A percentile compares a stretch with the other conserved stretches of the same genome.
phyloP scores from a whole-genome alignment of 208 protist species.

The Trypanosomatidae sp. region DNA sequence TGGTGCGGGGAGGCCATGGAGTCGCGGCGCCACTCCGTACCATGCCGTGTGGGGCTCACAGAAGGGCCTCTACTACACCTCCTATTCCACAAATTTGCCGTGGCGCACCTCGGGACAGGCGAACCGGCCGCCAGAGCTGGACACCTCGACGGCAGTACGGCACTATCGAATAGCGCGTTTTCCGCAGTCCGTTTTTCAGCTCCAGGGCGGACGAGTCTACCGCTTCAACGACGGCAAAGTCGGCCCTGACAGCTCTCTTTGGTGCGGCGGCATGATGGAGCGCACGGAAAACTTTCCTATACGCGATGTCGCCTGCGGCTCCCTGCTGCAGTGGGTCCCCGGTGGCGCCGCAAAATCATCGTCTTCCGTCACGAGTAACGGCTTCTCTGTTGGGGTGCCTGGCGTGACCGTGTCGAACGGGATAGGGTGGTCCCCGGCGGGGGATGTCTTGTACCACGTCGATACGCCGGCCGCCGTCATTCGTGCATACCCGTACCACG shows the following conservation, averaged over 20 bases:
- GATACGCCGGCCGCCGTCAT: conserved; percentile 18
- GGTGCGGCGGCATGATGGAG: conserved; percentile 28
- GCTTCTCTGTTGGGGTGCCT: conserved; percentile 12
- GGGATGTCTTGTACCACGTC: conserved; percentile 24
- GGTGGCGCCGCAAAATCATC: neutral
- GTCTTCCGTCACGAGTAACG: too few relatives aligned
- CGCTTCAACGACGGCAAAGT: conserved; percentile 35
- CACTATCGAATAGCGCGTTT: conserved; percentile 14
- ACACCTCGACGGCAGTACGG: neutral
- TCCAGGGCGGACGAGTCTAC: conserved; percentile 16
- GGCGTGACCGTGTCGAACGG: conserved; percentile 28
- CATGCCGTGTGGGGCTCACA: conserved; percentile 32
- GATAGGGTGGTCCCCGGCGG: conserved; percentile 24
- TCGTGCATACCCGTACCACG: conserved; percentile 21
- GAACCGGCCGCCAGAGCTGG: neutral
- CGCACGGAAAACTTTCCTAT: conserved; percentile 13
- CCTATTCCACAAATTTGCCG: conserved; percentile 7
- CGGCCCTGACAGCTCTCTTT: conserved; percentile 21
- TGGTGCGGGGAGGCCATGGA: neutral
- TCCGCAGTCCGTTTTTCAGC: conserved; percentile 4
- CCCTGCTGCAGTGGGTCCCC: conserved; percentile 21
- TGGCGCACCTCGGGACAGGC: conserved; percentile 6
- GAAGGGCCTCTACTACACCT: conserved; percentile 18
- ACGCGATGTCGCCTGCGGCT: conserved; percentile 12
- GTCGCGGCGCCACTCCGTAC: neutral